Conservation (phyloP, 2,329 filamentous ascomycete genomes). For the Aureobasidium uvarum region DNA sequence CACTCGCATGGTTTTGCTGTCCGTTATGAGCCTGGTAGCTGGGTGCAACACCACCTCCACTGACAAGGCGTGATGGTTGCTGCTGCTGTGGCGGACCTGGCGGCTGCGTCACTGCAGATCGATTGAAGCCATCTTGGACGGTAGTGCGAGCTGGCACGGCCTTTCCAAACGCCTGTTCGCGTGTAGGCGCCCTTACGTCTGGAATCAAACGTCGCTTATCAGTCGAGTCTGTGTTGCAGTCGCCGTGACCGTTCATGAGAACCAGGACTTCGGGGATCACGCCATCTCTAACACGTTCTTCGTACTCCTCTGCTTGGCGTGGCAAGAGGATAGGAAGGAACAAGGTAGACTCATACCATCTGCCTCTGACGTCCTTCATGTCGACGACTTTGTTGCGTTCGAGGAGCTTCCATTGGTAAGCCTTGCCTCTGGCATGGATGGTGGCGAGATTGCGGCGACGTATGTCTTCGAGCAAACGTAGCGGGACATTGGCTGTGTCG, state of each 20-base stretch:
- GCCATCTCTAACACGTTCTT: conserved; percentile 33
- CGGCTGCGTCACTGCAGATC: conserved; percentile 31
- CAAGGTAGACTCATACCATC: conserved; percentile 59
- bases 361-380: conserved; percentile 55
- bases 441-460: conserved; percentile 49
- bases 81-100: conserved; percentile 26
- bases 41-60: conserved; percentile 28
- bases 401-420: conserved; percentile 48
- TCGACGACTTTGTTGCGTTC: conserved; percentile 38
- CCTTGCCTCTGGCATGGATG: conserved; percentile 39
- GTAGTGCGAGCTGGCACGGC: conserved; percentile 42
- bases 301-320: conserved; percentile 31
- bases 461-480: conserved; percentile 54
- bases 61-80: conserved; percentile 26
- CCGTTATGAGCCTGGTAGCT: conserved; percentile 11
- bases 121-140: conserved; percentile 44
- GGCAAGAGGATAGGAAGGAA: conserved; percentile 47
- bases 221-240: conserved; percentile 33
- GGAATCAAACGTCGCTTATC: conserved; percentile 1
- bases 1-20: conserved; percentile 2
- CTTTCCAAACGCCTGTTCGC: conserved; percentile 43
- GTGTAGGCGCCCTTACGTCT: conserved; percentile 30
- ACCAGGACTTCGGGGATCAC: conserved; percentile 38
- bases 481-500: conserved; percentile 48
- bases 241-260: conserved; percentile 40